Percentiles rank a stretch among this genome's conserved stretches.
Evolutionary conservation across 192 early-diverging fungal genomes (phyloP).

Genomic region (Gigaspora rosea): DNA sequence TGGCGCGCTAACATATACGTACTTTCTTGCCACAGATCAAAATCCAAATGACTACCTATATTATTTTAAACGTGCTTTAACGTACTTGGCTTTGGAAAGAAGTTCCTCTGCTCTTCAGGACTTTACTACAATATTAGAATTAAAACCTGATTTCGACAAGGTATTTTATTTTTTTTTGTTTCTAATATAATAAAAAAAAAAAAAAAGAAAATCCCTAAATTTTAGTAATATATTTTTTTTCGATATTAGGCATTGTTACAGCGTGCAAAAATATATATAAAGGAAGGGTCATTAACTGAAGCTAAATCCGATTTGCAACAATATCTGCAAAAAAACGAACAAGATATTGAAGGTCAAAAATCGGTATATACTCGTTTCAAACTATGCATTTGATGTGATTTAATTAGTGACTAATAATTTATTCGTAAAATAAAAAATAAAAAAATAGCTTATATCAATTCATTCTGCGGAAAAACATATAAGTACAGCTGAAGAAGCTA

Average conservation of each 20-base stretch:
- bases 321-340: slow-evolving; percentile 38
- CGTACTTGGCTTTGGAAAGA: slow-evolving; percentile 75
- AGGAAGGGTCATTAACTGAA: slow-evolving; percentile 64
- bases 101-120: slow-evolving; percentile 75
- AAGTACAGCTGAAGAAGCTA: slow-evolving; percentile 43
- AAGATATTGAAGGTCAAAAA: slow-evolving; percentile 42
- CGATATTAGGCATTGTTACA: slow-evolving; percentile 68
- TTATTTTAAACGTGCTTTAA: slow-evolving; percentile 87
- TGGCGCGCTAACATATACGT: background rate
- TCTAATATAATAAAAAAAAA: background rate
- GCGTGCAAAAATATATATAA: slow-evolving; percentile 67
- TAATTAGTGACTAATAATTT: background rate
- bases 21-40: slow-evolving; percentile 41
- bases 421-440: background rate
- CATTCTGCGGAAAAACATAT: slow-evolving; percentile 47
- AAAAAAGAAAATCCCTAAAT: too few relatives aligned
- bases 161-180: slow-evolving; percentile 51
- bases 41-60: slow-evolving; percentile 85
- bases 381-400: background rate
- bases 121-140: slow-evolving; percentile 74
- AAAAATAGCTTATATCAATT: slow-evolving; percentile 41
- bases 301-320: slow-evolving; percentile 64
- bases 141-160: slow-evolving; percentile 81
- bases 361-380: slow-evolving; percentile 34
- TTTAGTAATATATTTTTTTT: background rate